Base-by-base conservation (phyloP, 202 grass and related monocot genomes). In the Hordeum pubiflorum region DNA sequence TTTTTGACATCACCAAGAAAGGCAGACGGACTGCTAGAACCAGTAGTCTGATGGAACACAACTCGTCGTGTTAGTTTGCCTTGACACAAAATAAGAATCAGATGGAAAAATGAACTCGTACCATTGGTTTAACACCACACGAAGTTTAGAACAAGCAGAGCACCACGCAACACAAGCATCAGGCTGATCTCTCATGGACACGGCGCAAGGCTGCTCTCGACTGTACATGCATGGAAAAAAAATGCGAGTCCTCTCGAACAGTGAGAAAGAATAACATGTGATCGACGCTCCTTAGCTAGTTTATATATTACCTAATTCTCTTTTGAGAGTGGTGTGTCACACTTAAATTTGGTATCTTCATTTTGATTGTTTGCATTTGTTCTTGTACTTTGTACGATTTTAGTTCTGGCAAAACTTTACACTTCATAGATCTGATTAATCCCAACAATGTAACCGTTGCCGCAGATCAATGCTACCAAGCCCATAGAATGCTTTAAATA, bases 371-470 rank as follows among this genome's bases (percentile, higher is more conserved):
- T 31, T 17, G 31, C 13, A 63, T 63, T 63, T 33, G 26, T 9
- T 33, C 27, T 29, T 29, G 29, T 63, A 63, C 11, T 3, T 33
- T 58, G 3, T 32, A 7, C 12, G 5, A 24, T 15, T 63, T 63
- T 32, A 3, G 15, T 15, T 48, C 13, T 48, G 39, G 26, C 29
- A 13, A 17, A 18, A 7, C 17, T 63, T 62, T 33, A 63, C 2
- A 8, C 2, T 18, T 33, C 6, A 4, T 2, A 98, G 74, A 98
- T 98, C 69, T 94, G 92, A 83, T 97, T 94, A 71, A 93, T 93
- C 44, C 92, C 95, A 70, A 97, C 95, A 39, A 93, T 98, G 65
- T 93, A 98, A 58, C 95, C 90, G 24, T 94, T 98, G 67, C 92
- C 88, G 38, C 84, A 91, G 14, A 94, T 83, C 54, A 98, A 91